Evolutionary conservation across 2,329 filamentous ascomycete species (phyloP).

Genomic region (Zymoseptoria tritici): DNA sequence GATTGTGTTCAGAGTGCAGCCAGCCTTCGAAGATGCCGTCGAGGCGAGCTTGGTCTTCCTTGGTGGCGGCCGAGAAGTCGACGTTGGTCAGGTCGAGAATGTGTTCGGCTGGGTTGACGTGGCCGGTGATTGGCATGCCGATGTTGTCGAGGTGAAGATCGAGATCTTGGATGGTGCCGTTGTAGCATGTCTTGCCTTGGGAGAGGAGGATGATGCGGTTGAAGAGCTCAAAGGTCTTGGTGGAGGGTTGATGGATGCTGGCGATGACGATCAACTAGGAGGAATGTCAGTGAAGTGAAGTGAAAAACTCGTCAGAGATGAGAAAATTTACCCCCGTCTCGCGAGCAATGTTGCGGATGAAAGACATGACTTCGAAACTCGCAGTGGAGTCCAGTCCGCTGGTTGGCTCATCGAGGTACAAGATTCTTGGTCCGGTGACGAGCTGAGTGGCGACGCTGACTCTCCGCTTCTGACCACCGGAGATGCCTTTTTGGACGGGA

Average conservation of each 20-base stretch:
- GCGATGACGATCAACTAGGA: slow-evolving; percentile 62
- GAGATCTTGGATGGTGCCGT: slow-evolving; percentile 51
- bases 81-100: slow-evolving; percentile 67
- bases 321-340: slow-evolving; percentile 49
- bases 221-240: slow-evolving; percentile 67
- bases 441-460: slow-evolving; percentile 71
- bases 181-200: slow-evolving; percentile 61
- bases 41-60: slow-evolving; percentile 33
- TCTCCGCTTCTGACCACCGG: slow-evolving; percentile 72
- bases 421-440: slow-evolving; percentile 66
- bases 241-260: slow-evolving; percentile 76
- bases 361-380: slow-evolving; percentile 65
- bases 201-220: slow-evolving; percentile 68
- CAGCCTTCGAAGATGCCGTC: slow-evolving; percentile 46
- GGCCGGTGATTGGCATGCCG: slow-evolving; percentile 53
- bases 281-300: background rate
- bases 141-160: slow-evolving; percentile 53
- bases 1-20: slow-evolving; percentile 35
- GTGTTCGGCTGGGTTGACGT: slow-evolving; percentile 70
- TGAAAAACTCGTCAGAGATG: background rate
- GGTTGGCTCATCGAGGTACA: slow-evolving; percentile 77
- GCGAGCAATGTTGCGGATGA: slow-evolving; percentile 56
- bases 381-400: slow-evolving; percentile 71
- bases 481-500: slow-evolving; percentile 70
- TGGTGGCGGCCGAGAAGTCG: slow-evolving; percentile 53